phyloP scores from a whole-genome alignment of 768 basidiomycete species.

The Leucocoprinus sp. region DNA sequence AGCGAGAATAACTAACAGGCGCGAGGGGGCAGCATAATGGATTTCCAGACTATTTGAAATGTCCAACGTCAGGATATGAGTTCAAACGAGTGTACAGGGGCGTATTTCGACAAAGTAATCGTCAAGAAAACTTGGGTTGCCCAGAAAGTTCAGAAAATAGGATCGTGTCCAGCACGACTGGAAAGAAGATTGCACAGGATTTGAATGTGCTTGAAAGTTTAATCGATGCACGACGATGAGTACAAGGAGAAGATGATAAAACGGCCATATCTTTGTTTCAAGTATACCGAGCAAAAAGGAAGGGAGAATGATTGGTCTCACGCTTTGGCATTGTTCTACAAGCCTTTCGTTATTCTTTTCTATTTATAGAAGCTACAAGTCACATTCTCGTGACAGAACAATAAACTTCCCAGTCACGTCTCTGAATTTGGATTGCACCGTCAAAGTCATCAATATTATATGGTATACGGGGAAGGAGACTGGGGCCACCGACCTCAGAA shows the following conservation, averaged over 20 bases:
- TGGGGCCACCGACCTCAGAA: no score
- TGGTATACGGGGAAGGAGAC: no score
- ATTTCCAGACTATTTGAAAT: not conserved
- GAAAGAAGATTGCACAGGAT: not conserved
- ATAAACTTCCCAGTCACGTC: not conserved
- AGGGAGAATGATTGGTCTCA: not conserved
- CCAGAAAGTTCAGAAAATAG: not conserved
- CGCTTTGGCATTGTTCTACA: constrained; percentile 4
- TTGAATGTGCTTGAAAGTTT: constrained; percentile 4
- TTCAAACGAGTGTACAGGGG: not conserved
- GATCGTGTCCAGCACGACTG: constrained; percentile 5
- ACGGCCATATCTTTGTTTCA: not conserved
- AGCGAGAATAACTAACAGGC: constrained; percentile 22
- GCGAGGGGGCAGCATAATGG: constrained; percentile 29
- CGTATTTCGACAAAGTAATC: constrained; percentile 4
- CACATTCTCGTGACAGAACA: constrained; percentile 1
- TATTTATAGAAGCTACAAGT: constrained; percentile 6
- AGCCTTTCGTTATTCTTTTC: constrained; percentile 2
- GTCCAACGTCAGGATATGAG: not conserved
- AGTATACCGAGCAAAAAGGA: not conserved
- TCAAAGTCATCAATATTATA: no score
- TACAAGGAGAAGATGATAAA: not conserved
- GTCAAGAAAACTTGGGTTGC: constrained; percentile 1
- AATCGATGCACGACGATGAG: not conserved
- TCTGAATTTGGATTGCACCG: no score